Evolutionary conservation across 805 yeast genomes (phyloP), one percentile per base, ranked within the genome.

Genomic region (Hanseniaspora hatyaiensis): DNA sequence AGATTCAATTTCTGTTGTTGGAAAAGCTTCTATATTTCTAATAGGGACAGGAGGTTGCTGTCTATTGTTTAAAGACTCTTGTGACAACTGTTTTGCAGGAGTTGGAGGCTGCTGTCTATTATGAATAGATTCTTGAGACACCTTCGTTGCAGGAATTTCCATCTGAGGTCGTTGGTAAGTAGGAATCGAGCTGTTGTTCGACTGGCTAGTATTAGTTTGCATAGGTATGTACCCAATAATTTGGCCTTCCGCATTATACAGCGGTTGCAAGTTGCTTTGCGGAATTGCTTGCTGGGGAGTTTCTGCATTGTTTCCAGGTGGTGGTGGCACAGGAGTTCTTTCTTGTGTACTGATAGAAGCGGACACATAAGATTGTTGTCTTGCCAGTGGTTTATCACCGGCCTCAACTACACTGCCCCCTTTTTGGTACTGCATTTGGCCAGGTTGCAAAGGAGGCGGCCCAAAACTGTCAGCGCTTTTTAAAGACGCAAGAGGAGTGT

Each of bases 201-300:
- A 8, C 11, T 26, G 29, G 29, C 6, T 30, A n/a, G n/a, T n/a
- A n/a, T n/a, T n/a, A n/a, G n/a, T n/a, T n/a, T n/a, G n/a, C n/a
- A n/a, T 39, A 4, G 53, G 57, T 15, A 42, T 29, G 22, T 49
- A 49, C 3, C 51, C 51, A 9, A 49, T 49, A 6, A 49, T 28
- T 23, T 34, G 38, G 1, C 50, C 50, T 9, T 40, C 34, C 6
- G 41, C 32, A 22, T 47, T 40, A 19, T 47, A 47, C 20, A 47
- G 51, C 8, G 52, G 51, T 19, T 49, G 40, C 16, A 30, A 34
- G 15, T 41, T 40, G 16, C 53, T 51, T 30, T 51, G 28, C 18
- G 50, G 34, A 13, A 46, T 29, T 20, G 51, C 29, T 3, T 43
- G 36, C 50, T n/a, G 23, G 47, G n/a, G n/a, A n/a, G n/a, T n/a